These are phyloP conservation scores for Acorus calamus DNA, from an alignment of 106 monocot genomes.

Conservation along the genomic window DNA sequence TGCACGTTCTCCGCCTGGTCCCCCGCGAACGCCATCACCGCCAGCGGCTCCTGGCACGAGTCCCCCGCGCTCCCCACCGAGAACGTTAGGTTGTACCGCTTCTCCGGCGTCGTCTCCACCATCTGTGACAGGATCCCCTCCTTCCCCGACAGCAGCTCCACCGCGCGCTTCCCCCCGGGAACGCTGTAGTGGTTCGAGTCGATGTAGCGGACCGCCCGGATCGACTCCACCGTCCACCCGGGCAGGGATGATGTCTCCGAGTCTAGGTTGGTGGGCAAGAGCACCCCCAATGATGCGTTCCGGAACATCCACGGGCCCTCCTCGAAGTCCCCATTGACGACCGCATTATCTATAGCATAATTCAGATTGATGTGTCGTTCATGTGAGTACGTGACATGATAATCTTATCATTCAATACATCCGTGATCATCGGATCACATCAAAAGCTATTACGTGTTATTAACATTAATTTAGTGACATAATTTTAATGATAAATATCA, in stretches of 20 bases:
- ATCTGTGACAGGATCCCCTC: conserved; percentile 97
- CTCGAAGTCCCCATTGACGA: conserved; percentile 56
- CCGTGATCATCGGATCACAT: too few relatives aligned
- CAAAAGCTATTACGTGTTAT: too few relatives aligned
- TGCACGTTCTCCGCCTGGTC: conserved; percentile 81
- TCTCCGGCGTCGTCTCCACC: conserved; percentile 66
- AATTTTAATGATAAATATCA: too few relatives aligned
- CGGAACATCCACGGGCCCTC: conserved; percentile 73
- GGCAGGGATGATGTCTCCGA: conserved; percentile 61
- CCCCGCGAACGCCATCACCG: conserved; percentile 86
- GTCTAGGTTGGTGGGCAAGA: conserved; percentile 86
- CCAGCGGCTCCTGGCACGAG: conserved; percentile 64
- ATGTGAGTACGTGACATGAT: too few relatives aligned
- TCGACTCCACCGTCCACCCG: conserved; percentile 88
- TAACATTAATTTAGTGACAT: too few relatives aligned
- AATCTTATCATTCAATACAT: too few relatives aligned
- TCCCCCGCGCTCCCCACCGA: conserved; percentile 65
- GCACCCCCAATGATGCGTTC: conserved; percentile 49
- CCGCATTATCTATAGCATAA: conserved; percentile 31
- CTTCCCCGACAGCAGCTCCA: conserved; percentile 91
- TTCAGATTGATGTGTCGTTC: too few relatives aligned
- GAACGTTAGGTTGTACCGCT: conserved; percentile 66
- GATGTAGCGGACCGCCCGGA: conserved; percentile 76
- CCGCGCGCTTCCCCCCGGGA: conserved; percentile 80
- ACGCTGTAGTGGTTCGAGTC: conserved; percentile 78